Base-by-base conservation (phyloP, 768 basidiomycete genomes). In the Boletus coccyginus region DNA sequence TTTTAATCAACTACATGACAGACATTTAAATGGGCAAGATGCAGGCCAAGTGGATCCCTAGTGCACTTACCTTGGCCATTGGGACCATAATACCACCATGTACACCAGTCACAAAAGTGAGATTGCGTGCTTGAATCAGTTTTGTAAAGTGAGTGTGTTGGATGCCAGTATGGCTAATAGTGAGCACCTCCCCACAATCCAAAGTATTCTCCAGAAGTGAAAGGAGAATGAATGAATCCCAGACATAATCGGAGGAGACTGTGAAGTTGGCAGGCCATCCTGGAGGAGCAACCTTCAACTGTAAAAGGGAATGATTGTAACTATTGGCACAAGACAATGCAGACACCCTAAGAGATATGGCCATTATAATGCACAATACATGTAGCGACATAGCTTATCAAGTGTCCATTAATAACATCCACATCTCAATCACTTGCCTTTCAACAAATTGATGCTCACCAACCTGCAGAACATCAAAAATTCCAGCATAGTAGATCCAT, bases 181-280 rank as follows among this genome's bases (percentile, higher is more conserved):
- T 1, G 1, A 59, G 57, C 3, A 47, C 46, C 10, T 61, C 46
- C 0, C 49, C 3, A 0, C 7, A 19, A 3, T 49, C 43, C 0
- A 6, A 3, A 0, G 46, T 43, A 51, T 58, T 46, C n/a, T 61
- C 50, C 9, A 61, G 60, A 1, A 61, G 16, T 2, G 24, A 58
- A 9, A 49, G 2, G 1, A 55, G 48, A 3, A 31, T 36, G 0
- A 4, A 51, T 46, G 33, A 11, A 35, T 35, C 12, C 33, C 17
- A 39, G 38, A 40, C 17, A 3, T 33, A 31, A 1, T 39, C 46
- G 1, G 19, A 7, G 3, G 29, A 49, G 7, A 44, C 24, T 0
- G n/a, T 17, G 11, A 55, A 55, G 12, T n/a, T 3, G 10, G 44
- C 48, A 1, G 41, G 1, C 53, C 53, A 55, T 2, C 12, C 12